phyloP scores from a whole-genome alignment of 495 filamentous ascomycete genomes.

The Evernia prunastri region DNA sequence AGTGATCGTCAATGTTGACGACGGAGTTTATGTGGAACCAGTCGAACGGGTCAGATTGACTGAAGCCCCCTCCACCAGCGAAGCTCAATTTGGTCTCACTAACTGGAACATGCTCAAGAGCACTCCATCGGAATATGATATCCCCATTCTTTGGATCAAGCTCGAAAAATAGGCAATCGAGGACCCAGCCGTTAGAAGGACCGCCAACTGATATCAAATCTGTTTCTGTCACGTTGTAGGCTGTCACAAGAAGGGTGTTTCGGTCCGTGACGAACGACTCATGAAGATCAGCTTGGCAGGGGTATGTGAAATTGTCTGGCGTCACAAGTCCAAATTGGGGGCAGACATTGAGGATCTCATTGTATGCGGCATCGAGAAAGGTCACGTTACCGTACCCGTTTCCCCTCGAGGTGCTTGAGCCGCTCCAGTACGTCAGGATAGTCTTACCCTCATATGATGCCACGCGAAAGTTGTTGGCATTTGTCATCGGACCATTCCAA shows the following conservation, averaged over 20 bases:
- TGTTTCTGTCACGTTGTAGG: conserved; percentile 39
- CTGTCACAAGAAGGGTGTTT: conserved; percentile 45
- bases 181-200: conserved; percentile 43
- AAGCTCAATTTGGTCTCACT: conserved; percentile 8
- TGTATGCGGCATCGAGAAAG: conserved; percentile 44
- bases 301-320: conserved; percentile 9
- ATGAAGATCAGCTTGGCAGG: conserved; percentile 34
- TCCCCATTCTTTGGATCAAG: conserved; percentile 39
- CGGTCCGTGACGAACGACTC: conserved; percentile 45
- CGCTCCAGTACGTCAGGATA: conserved; percentile 19
- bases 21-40: conserved; percentile 46
- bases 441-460: conserved; percentile 10
- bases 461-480: conserved; percentile 17
- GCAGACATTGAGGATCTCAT: conserved; percentile 32
- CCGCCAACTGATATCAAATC: conserved; percentile 40
- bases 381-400: conserved; percentile 34
- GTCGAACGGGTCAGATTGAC: conserved; percentile 35
- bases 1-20: conserved; percentile 37
- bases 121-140: conserved; percentile 39
- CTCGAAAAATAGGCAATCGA: conserved; percentile 48
- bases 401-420: conserved; percentile 6
- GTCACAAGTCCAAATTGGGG: conserved; percentile 15
- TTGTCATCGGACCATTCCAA: conserved; percentile 25
- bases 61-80: conserved; percentile 16
- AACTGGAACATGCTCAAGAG: conserved; percentile 33